These are phyloP conservation scores for Pontederia crassipes DNA, from an alignment of 176 grass and related monocot genomes.

Conservation along the genomic window DNA sequence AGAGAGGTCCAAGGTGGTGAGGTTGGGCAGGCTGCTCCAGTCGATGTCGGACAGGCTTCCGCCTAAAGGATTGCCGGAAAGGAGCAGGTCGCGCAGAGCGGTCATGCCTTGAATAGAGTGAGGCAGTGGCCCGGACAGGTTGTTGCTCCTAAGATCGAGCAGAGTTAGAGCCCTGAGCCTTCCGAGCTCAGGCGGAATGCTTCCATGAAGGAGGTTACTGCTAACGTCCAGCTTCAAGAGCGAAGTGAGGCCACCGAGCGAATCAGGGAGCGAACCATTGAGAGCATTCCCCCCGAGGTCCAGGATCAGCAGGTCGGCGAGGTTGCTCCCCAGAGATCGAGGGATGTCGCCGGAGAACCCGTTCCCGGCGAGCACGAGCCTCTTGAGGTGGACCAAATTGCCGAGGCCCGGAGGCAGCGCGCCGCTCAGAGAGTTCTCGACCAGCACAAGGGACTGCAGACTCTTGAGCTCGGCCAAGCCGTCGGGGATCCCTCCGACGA, in stretches of 20 bases:
- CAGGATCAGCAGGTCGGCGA: constrained; percentile 38
- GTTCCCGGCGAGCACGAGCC: constrained; percentile 68
- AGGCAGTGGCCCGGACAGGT: constrained; percentile 34
- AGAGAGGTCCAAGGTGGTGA: constrained; percentile 68
- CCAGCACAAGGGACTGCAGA: constrained; percentile 66
- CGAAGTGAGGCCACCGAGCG: constrained; percentile 42
- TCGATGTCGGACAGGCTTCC: constrained; percentile 22
- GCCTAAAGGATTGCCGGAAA: constrained; percentile 61
- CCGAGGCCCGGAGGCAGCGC: constrained; percentile 44
- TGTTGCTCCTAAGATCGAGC: constrained; percentile 86
- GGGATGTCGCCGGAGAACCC: constrained; percentile 49
- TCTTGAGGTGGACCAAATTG: constrained; percentile 27
- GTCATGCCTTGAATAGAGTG: constrained; percentile 29
- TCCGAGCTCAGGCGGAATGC: constrained; percentile 46
- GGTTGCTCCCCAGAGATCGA: constrained; percentile 38
- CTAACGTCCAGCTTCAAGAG: constrained; percentile 83
- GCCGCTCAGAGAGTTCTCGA: constrained; percentile 60
- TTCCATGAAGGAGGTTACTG: constrained; percentile 44
- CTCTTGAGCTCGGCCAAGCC: constrained; percentile 37
- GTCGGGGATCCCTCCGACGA: constrained; percentile 38
- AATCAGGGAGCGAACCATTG: constrained; percentile 51
- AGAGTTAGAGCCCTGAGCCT: constrained; percentile 41
- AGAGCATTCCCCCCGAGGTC: constrained; percentile 43
- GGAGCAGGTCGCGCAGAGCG: constrained; percentile 65
- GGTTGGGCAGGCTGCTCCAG: constrained; percentile 35